Conservation (phyloP, 2,329 filamentous ascomycete genomes). For the Fusarium clavum region DNA sequence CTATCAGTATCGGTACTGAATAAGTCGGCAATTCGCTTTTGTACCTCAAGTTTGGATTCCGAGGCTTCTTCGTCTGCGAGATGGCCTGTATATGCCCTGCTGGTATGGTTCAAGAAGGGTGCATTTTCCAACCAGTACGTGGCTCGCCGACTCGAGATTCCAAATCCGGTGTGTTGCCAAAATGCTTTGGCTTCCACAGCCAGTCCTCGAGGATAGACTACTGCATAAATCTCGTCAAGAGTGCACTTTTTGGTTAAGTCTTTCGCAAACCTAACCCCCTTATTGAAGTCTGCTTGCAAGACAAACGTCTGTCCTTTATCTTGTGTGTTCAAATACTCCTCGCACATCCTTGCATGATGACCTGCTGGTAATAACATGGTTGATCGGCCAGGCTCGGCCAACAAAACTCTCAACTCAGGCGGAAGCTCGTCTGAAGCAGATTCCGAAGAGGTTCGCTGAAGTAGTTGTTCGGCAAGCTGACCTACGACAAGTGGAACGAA, state of each 20-base stretch:
- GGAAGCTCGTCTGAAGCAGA: neutral
- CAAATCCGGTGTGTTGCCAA: constrained; percentile 49
- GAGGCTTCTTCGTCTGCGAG: constrained; percentile 14
- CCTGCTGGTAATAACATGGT: constrained; percentile 32
- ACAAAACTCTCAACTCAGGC: neutral
- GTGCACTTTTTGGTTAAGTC: neutral
- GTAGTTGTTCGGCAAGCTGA: constrained; percentile 32
- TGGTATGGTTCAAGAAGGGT: constrained; percentile 23
- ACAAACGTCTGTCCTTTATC: neutral
- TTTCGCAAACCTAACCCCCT: neutral
- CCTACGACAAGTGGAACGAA: constrained; percentile 42
- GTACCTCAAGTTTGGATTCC: constrained; percentile 22
- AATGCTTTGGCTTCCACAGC: constrained; percentile 44
- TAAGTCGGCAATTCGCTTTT: constrained; percentile 35
- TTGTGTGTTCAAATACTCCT: constrained; percentile 31
- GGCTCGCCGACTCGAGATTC: constrained; percentile 47
- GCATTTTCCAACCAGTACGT: constrained; percentile 43
- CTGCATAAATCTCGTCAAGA: constrained; percentile 27
- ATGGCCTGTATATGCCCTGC: neutral
- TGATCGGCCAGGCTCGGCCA: neutral
- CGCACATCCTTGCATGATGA: constrained; percentile 28
- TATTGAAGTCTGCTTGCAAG: constrained; percentile 28
- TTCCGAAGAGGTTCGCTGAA: constrained; percentile 28
- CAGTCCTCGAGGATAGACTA: constrained; percentile 29
- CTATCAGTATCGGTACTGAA: constrained; percentile 27